Percentiles rank a stretch among this genome's conserved stretches.
These are phyloP conservation scores for Penicillium atrosanguineum DNA, from an alignment of 495 filamentous ascomycete genomes.

Conservation along the genomic window DNA sequence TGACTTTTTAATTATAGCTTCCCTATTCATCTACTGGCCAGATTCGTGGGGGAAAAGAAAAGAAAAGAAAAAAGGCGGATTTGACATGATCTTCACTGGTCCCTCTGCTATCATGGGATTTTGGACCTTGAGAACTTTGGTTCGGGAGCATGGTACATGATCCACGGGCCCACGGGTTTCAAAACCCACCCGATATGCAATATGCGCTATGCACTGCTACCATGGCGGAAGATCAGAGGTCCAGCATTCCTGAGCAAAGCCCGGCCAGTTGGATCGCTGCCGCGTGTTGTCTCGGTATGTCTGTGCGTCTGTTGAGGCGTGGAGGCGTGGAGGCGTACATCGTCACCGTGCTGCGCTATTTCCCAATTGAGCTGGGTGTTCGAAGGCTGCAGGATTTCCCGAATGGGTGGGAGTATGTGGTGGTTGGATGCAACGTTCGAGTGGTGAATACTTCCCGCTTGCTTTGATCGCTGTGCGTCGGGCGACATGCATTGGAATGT, in stretches of 20 bases:
- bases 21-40: background rate
- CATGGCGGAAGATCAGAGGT: background rate
- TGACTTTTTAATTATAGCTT: conserved; percentile 2
- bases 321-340: background rate
- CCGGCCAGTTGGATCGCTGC: conserved; percentile 9
- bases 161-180: too few species aligned
- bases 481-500: conserved; percentile 30
- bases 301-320: conserved; percentile 9
- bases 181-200: background rate
- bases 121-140: too few species aligned
- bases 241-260: conserved; percentile 16
- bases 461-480: conserved; percentile 8
- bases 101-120: background rate
- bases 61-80: too few species aligned
- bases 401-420: background rate
- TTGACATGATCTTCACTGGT: background rate
- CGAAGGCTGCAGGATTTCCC: background rate
- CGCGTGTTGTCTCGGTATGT: conserved; percentile 17
- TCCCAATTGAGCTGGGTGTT: background rate
- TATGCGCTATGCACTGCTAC: background rate
- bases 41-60: too few species aligned
- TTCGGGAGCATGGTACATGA: too few species aligned
- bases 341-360: background rate
- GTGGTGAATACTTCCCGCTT: conserved; percentile 9
- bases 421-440: conserved; percentile 4